Conservation (phyloP, 371 early-diverging fungal genomes). For the Mucor circinelloides region DNA sequence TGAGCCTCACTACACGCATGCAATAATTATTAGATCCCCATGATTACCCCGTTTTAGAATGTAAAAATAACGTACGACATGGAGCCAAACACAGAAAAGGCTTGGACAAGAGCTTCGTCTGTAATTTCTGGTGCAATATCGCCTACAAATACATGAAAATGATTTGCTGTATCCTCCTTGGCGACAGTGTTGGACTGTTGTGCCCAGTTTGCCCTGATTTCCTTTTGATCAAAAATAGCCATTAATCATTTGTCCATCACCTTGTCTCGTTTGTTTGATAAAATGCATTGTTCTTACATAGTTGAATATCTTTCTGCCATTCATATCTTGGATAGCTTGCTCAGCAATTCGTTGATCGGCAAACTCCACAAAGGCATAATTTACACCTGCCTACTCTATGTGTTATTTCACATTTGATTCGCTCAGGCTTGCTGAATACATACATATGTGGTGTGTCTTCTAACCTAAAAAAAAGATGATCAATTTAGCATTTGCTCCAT, state of each 20-base stretch:
- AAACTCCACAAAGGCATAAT: slow-evolving; percentile 94
- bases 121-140: slow-evolving; percentile 86
- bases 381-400: slow-evolving; percentile 47
- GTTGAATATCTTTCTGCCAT: slow-evolving; percentile 71
- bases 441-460: slow-evolving; percentile 27
- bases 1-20: slow-evolving; percentile 38
- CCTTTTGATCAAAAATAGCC: slow-evolving; percentile 23
- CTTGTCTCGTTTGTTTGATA: not conserved
- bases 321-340: slow-evolving; percentile 72
- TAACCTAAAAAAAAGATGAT: slow-evolving; percentile 12
- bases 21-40: not conserved
- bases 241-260: not conserved
- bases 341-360: slow-evolving; percentile 74
- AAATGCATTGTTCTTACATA: slow-evolving; percentile 36
- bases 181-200: slow-evolving; percentile 33
- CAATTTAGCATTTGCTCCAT: not conserved
- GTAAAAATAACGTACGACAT: slow-evolving; percentile 58
- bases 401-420: not conserved
- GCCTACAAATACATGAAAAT: slow-evolving; percentile 84
- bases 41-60: slow-evolving; percentile 2
- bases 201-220: slow-evolving; percentile 57
- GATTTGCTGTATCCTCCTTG: slow-evolving; percentile 66
- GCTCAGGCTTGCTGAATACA: not conserved
- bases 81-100: slow-evolving; percentile 66
- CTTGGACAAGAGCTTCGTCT: slow-evolving; percentile 68